phyloP scores from a whole-genome alignment of 495 filamentous ascomycete species.

The Penicillium desertorum region DNA sequence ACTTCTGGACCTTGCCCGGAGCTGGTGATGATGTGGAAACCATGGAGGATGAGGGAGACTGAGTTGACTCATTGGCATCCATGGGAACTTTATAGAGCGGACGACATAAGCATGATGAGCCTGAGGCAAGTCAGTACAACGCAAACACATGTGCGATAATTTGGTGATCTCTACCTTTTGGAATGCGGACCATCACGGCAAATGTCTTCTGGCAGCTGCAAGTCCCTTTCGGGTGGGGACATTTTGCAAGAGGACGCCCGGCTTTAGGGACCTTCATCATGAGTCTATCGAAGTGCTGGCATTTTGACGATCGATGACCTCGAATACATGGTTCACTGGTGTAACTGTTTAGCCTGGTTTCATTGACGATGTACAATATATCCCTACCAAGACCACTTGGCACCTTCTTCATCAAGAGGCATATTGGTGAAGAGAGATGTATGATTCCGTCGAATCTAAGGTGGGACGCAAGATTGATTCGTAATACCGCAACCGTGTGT shows the following conservation, averaged over 20 bases:
- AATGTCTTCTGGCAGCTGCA: slow-evolving; percentile 56
- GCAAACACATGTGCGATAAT: slow-evolving; percentile 4
- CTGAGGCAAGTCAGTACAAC: slow-evolving; percentile 19
- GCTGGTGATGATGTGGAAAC: slow-evolving; percentile 17
- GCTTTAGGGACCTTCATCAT: slow-evolving; percentile 80
- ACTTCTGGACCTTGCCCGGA: slow-evolving; percentile 30
- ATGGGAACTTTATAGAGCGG: slow-evolving; percentile 43
- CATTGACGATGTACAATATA: slow-evolving; percentile 1
- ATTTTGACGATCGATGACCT: slow-evolving; percentile 83
- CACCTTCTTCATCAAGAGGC: slow-evolving; percentile 49
- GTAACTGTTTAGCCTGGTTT: slow-evolving; percentile 2
- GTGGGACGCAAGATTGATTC: slow-evolving; percentile 6
- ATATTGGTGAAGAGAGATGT: slow-evolving; percentile 27
- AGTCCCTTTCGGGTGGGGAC: slow-evolving; percentile 66
- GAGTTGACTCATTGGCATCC: slow-evolving; percentile 17
- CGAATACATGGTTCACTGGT: slow-evolving; percentile 77
- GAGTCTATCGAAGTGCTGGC: slow-evolving; percentile 69
- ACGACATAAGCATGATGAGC: slow-evolving; percentile 41
- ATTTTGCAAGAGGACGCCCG: slow-evolving; percentile 73
- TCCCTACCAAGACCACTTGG: slow-evolving; percentile 54
- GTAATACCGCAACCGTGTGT: slow-evolving; percentile 3
- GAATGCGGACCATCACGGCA: slow-evolving; percentile 55
- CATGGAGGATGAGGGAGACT: slow-evolving; percentile 15
- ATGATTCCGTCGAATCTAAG: slow-evolving; percentile 1
- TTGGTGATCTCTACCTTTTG: slow-evolving; percentile 38